phyloP scores from a whole-genome alignment of 768 basidiomycete genomes.

The Suillus subluteus region DNA sequence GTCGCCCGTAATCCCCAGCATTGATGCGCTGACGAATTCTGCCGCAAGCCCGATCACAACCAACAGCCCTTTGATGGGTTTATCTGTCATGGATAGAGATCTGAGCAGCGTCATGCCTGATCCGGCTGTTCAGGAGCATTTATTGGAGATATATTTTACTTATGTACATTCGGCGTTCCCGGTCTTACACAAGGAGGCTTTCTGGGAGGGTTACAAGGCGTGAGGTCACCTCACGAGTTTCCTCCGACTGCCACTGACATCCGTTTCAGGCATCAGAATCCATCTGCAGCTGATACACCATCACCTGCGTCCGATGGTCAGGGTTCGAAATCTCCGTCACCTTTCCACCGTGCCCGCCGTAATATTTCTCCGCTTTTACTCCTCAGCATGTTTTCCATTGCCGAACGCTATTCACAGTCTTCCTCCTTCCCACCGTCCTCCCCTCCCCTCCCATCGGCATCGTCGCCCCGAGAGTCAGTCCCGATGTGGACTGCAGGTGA shows the following conservation, averaged over 20 bases:
- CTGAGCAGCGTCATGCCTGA: conserved; percentile 57
- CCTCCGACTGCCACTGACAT: not conserved
- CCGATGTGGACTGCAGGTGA: conserved; percentile 87
- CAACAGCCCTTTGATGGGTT: conserved; percentile 23
- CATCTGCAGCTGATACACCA: conserved; percentile 33
- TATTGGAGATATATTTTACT: conserved; percentile 78
- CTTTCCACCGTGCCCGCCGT: conserved; percentile 45
- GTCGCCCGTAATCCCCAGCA: conserved; percentile 9
- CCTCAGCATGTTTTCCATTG: conserved; percentile 82
- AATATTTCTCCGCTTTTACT: conserved; percentile 68
- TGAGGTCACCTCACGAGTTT: conserved; percentile 21
- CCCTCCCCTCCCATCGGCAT: conserved; percentile 34
- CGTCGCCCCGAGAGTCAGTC: conserved; percentile 45
- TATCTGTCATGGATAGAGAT: conserved; percentile 37
- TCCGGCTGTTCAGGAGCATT: conserved; percentile 59
- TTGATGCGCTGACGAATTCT: conserved; percentile 13
- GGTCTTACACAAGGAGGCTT: conserved; percentile 70
- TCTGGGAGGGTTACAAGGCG: conserved; percentile 61
- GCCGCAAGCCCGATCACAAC: conserved; percentile 12
- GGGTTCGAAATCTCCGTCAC: conserved; percentile 32
- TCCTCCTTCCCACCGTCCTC: conserved; percentile 31
- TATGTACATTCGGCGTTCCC: conserved; percentile 83
- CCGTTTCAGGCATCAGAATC: conserved; percentile 27
- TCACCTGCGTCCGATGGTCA: conserved; percentile 29
- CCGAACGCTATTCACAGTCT: conserved; percentile 65